Evolutionary conservation across 805 yeast genomes (phyloP), one percentile per base, ranked within the genome.

Genomic region (Torulaspora quercuum): DNA sequence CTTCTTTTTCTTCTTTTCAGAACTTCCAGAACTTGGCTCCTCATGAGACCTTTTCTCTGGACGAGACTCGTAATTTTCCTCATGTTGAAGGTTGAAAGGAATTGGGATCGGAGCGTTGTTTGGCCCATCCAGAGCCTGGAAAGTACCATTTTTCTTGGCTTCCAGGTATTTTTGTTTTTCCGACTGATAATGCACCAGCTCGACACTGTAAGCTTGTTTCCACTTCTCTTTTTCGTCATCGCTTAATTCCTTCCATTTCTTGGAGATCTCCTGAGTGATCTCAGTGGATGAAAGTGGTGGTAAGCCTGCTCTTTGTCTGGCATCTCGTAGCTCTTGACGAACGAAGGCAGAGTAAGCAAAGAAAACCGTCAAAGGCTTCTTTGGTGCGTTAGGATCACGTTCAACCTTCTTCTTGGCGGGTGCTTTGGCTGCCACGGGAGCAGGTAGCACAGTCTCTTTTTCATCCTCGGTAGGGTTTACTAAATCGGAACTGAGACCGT

Each of bases 321-420:
- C 88, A 36, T 75, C 80, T 39, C 80, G 76, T 45, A 89, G 72
- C 24, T 72, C 67, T 44, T 81, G 82, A 54, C 95, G 79, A 47
- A 78, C 75, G 48, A 76, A 78, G 47, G 82, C 80, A 35, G 86
- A 78, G 63, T 78, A 90, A 26, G 79, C 73, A 61, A 90, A 84
- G 67, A 79, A 89, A 29, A 85, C 82, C 14, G 96, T 88, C 55
- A 86, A 69, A 10, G 98, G 97, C 55, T 88, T 88, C 71, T 85
- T 87, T 42, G 98, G 98, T 29, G 95, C 96, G 54, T 84, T 81
- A 35, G 97, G 97, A 63, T 90, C 97, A 50, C 74, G 76, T 64
- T 76, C 80, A 39, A 61, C 63, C 48, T 67, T 69, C 59, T 69
- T 70, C 64, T 66, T 69, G 44, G 60, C 48, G 4, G 54, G 46